A percentile compares a stretch with the other conserved stretches of the same genome.
phyloP scores from a whole-genome alignment of 768 basidiomycete genomes.

The Dioszegia hungarica region DNA sequence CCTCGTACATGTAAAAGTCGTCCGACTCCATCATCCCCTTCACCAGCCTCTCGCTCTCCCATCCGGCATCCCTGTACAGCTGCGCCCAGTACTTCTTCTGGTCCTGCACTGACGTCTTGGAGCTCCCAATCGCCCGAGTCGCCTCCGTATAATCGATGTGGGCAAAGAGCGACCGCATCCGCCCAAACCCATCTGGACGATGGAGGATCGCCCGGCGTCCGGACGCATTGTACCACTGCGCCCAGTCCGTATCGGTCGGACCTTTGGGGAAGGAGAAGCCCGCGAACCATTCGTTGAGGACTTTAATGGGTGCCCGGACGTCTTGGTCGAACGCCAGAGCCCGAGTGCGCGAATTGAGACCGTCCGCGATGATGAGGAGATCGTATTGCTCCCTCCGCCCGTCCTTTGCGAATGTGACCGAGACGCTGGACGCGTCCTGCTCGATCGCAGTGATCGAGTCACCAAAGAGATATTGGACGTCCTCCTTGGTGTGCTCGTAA shows the following conservation, averaged over 20 bases:
- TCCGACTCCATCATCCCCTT: constrained; percentile 16
- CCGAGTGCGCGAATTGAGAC: constrained; percentile 21
- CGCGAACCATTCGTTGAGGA: neutral
- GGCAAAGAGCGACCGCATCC: neutral
- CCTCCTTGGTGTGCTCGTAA: constrained; percentile 19
- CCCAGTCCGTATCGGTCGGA: neutral
- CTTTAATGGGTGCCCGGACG: neutral
- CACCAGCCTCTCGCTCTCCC: constrained; percentile 23
- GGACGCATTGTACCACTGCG: constrained; percentile 2
- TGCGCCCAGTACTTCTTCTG: constrained; percentile 13
- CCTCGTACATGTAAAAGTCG: constrained; percentile 32
- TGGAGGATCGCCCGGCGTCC: neutral
- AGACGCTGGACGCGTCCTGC: constrained; percentile 18
- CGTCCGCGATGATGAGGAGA: constrained; percentile 35
- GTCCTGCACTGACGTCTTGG: neutral
- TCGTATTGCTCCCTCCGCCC: constrained; percentile 26
- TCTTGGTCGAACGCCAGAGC: constrained; percentile 8
- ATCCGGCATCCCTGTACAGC: constrained; percentile 16
- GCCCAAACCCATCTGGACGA: constrained; percentile 3
- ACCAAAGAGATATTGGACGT: constrained; percentile 23
- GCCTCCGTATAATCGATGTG: neutral
- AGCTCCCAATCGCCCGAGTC: neutral
- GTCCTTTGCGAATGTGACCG: constrained; percentile 24
- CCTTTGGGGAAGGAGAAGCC: neutral
- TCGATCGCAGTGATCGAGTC: constrained; percentile 21